These are phyloP conservation scores for Syzygium oleosum DNA, from an alignment of 345 rosid genomes.

Conservation along the genomic window DNA sequence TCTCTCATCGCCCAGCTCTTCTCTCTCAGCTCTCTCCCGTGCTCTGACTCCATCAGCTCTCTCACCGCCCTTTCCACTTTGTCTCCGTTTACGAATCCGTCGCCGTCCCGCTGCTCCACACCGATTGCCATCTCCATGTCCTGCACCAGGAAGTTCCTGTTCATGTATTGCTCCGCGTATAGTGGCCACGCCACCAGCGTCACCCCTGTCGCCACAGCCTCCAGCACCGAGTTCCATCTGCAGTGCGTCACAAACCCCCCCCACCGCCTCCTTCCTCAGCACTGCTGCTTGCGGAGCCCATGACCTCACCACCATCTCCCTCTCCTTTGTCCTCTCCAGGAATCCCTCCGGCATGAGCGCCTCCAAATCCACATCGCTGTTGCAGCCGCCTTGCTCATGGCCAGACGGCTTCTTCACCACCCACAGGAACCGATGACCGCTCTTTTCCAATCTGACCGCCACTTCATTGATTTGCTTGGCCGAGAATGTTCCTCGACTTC, in stretches of 20 bases:
- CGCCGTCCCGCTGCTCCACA: background rate
- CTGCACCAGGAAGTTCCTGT: conserved; percentile 4
- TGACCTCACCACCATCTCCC: background rate
- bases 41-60: conserved; percentile 6
- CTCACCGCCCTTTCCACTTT: conserved; percentile 9
- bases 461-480: conserved; percentile 7
- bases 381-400: background rate
- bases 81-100: background rate
- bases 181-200: conserved; percentile 15
- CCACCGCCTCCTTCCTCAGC: conserved; percentile 3
- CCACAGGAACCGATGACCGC: conserved; percentile 14
- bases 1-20: background rate
- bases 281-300: conserved; percentile 14
- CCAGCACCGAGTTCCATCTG: conserved; percentile 14
- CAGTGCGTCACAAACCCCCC: conserved; percentile 21
- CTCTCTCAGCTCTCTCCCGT: conserved; percentile 3
- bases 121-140: conserved; percentile 5
- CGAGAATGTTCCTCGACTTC: conserved; percentile 2
- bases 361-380: background rate
- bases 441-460: conserved; percentile 5
- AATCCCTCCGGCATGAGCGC: conserved; percentile 3
- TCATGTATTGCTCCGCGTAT: conserved; percentile 5
- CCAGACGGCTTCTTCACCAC: background rate
- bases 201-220: conserved; percentile 6
- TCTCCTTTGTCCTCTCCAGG: conserved; percentile 1